These are phyloP conservation scores for Cyberlindnera saturnus DNA, from an alignment of 805 yeast species.

Conservation along the genomic window DNA sequence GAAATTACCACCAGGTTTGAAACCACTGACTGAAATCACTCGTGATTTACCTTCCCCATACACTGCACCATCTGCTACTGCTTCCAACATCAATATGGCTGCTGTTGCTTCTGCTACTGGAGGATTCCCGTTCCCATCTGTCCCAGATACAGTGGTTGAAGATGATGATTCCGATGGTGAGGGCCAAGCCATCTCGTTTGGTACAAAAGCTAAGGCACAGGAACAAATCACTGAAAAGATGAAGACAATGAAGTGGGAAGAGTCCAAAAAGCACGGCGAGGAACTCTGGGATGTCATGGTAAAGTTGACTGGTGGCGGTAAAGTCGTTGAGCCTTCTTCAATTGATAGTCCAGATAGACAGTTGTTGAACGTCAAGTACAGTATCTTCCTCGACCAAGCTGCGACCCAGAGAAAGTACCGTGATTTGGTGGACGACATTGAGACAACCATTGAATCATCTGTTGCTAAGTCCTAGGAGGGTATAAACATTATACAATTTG, in stretches of 20 bases:
- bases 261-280: constrained; percentile 36
- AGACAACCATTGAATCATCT: constrained; percentile 3
- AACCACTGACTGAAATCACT: constrained; percentile 17
- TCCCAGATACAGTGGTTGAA: constrained; percentile 26
- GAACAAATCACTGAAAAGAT: constrained; percentile 44
- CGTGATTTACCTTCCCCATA: constrained; percentile 54
- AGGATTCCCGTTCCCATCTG: constrained; percentile 45
- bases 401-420: constrained; percentile 75
- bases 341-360: constrained; percentile 56
- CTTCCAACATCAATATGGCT: constrained; percentile 47
- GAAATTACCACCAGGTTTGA: constrained; percentile 23
- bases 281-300: constrained; percentile 85
- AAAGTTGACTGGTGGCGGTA: constrained; percentile 76
- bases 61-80: constrained; percentile 77
- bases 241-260: constrained; percentile 22
- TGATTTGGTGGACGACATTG: constrained; percentile 50
- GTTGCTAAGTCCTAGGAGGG: background rate
- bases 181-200: constrained; percentile 51
- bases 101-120: constrained; percentile 26
- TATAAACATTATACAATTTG: background rate
- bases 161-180: constrained; percentile 43
- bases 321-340: constrained; percentile 64
- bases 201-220: constrained; percentile 48
- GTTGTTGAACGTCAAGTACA: constrained; percentile 73
- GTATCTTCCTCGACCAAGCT: constrained; percentile 84